Evolutionary conservation across 202 grass and related monocot species (phyloP), one percentile per base, ranked within the genome.

Genomic region (Tripidium arundinaceum): DNA sequence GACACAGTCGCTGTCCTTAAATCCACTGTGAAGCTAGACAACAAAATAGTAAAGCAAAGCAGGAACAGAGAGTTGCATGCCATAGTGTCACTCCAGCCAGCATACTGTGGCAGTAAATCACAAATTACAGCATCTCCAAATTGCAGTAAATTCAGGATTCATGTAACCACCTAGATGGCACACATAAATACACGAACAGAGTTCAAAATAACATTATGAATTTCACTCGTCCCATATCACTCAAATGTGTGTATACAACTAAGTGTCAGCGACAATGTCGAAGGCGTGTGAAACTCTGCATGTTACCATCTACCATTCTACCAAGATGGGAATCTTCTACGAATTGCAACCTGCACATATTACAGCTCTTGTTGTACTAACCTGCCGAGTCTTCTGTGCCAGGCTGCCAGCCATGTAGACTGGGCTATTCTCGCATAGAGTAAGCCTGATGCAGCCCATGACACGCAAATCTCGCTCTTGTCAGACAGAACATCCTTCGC

Each of bases 1-100:
- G 80, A 87, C 75, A 79, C 39, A 54, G 45, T 79, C 45, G 52
- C 69, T 83, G 81, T 74, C 75, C 75, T 83, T 65, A 75, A 79
- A 80, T 70, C 68, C 67, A 79, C 61, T 83, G 80, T 86, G 71
- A 81, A 68, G 71, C 62, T 76, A 34, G 68, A 79, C 61, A 81
- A 54, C 52, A 42, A 22, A 60, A 87, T 25, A 83, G 54, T 31
- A 87, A 79, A 79, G 79, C 31, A n/a, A 79, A 67, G 79, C 13
- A 54, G 59, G 11, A 79, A 74, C 67, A 79, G 60, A 19, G 37
- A 60, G 74, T 49, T 83, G 37, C 59, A 70, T 60, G 57, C 79
- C 58, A 79, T 28, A 61, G 59, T 68, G 75, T 24, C 75, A 49
- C 60, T 67, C 50, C 47, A 83, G 40, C 61, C 68, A 83, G 40